Conservation (phyloP, 352 stramenopile species). For the Phytophthora tentaculata region DNA sequence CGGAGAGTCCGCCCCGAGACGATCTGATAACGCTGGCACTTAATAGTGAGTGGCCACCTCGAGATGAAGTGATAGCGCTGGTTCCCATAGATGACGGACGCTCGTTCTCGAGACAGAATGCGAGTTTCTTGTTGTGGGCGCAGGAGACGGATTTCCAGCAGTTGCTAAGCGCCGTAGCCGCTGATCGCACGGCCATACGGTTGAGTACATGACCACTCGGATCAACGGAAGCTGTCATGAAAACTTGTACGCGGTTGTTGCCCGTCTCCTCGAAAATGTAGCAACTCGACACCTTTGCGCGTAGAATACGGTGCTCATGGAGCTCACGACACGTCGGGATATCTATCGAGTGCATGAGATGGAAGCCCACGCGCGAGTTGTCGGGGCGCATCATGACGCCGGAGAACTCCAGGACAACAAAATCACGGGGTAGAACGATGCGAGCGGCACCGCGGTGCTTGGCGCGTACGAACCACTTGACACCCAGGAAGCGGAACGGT, state of each 20-base stretch:
- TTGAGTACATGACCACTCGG: constrained; percentile 52
- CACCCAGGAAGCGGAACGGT: constrained; percentile 60
- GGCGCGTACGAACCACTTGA: constrained; percentile 65
- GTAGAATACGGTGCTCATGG: constrained; percentile 42
- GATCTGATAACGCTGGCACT: constrained; percentile 19
- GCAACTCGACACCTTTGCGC: constrained; percentile 56
- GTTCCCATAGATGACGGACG: constrained; percentile 24
- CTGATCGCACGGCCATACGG: constrained; percentile 47
- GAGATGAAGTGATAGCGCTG: constrained; percentile 13
- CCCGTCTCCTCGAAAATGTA: constrained; percentile 66
- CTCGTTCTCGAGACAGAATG: constrained; percentile 56
- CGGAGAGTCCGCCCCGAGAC: constrained; percentile 28
- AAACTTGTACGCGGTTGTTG: constrained; percentile 61
- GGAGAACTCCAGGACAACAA: constrained; percentile 62
- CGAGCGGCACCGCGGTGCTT: constrained; percentile 38
- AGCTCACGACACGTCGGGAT: constrained; percentile 49
- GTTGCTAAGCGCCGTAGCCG: constrained; percentile 54
- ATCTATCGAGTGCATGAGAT: constrained; percentile 61
- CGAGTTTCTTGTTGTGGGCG: constrained; percentile 77
- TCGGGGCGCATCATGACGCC: constrained; percentile 56
- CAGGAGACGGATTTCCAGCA: constrained; percentile 71
- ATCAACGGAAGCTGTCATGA: constrained; percentile 65
- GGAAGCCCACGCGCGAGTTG: constrained; percentile 54
- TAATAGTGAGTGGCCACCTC: constrained; percentile 8
- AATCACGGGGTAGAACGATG: constrained; percentile 55